Percentiles rank a stretch among this genome's conserved stretches.
Conservation (phyloP, 352 stramenopile genomes). For the Phytophthora tubulina region DNA sequence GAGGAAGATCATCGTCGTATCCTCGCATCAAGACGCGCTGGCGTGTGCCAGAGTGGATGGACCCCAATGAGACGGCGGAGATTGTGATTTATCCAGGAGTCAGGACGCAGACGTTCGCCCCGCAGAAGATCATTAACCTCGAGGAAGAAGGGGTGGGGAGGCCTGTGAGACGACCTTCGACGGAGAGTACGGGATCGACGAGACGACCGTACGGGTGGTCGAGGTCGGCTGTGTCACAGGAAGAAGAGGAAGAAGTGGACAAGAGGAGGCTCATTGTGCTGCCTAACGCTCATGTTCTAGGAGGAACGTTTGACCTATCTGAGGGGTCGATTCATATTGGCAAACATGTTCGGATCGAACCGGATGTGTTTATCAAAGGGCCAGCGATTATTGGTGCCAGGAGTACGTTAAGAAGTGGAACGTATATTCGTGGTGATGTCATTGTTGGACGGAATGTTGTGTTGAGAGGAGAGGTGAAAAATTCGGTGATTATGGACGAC, state of each 20-base stretch:
- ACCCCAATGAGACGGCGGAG: slow-evolving; percentile 55
- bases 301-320: slow-evolving; percentile 75
- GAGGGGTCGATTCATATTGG: slow-evolving; percentile 76
- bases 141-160: slow-evolving; percentile 29
- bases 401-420: slow-evolving; percentile 66
- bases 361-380: slow-evolving; percentile 78
- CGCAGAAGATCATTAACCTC: slow-evolving; percentile 71
- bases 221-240: slow-evolving; percentile 43
- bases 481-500: slow-evolving; percentile 75
- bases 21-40: slow-evolving; percentile 42
- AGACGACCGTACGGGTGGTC: slow-evolving; percentile 43
- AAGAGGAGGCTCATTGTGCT: slow-evolving; percentile 68
- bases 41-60: slow-evolving; percentile 54
- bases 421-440: slow-evolving; percentile 78
- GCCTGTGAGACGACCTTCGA: slow-evolving; percentile 29
- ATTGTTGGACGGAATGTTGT: slow-evolving; percentile 71
- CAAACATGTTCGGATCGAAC: slow-evolving; percentile 69
- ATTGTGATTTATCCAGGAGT: slow-evolving; percentile 68
- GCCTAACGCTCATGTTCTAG: slow-evolving; percentile 55
- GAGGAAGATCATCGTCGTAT: slow-evolving; percentile 37
- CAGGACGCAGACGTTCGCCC: slow-evolving; percentile 54
- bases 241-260: slow-evolving; percentile 29
- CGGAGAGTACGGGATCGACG: slow-evolving; percentile 21
- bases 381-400: slow-evolving; percentile 76
- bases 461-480: slow-evolving; percentile 76